Evolutionary conservation across 2,329 filamentous ascomycete genomes (phyloP).

Genomic region (Epichloe hybrida): DNA sequence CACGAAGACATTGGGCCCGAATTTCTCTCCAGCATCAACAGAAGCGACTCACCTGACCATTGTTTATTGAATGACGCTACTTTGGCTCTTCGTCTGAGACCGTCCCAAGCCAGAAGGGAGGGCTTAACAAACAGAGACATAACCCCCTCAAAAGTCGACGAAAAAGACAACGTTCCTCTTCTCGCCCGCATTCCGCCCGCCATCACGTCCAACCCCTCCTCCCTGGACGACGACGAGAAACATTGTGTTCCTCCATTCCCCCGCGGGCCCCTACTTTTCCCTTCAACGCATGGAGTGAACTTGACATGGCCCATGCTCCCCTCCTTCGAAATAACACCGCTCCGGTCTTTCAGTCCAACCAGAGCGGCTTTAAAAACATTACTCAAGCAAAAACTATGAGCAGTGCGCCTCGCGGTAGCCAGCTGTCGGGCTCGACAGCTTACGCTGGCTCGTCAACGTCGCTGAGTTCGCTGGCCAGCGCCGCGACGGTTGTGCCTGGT

Average conservation of each 20-base stretch:
- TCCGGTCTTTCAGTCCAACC: slow-evolving; percentile 37
- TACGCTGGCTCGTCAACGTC: slow-evolving; percentile 40
- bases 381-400: slow-evolving; percentile 35
- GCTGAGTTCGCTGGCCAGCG: slow-evolving; percentile 33
- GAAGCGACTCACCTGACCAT: slow-evolving; percentile 1
- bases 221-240: not conserved
- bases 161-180: slow-evolving; percentile 2
- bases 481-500: slow-evolving; percentile 25
- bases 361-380: slow-evolving; percentile 28
- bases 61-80: slow-evolving; percentile 8
- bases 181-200: not conserved
- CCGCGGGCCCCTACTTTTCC: not conserved
- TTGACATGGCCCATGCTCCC: slow-evolving; percentile 46
- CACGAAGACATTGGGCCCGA: not conserved
- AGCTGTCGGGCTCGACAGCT: slow-evolving; percentile 48
- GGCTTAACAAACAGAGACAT: slow-evolving; percentile 1
- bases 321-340: slow-evolving; percentile 45
- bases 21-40: not conserved
- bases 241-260: slow-evolving; percentile 1
- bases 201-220: not conserved
- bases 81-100: slow-evolving; percentile 6
- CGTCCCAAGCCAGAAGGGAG: slow-evolving; percentile 6
- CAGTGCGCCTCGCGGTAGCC: slow-evolving; percentile 42
- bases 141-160: not conserved
- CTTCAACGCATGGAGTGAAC: slow-evolving; percentile 27